Evolutionary conservation across 1,139 yeast genomes (phyloP).

Genomic region (Yamadazyma songkhlaensis): DNA sequence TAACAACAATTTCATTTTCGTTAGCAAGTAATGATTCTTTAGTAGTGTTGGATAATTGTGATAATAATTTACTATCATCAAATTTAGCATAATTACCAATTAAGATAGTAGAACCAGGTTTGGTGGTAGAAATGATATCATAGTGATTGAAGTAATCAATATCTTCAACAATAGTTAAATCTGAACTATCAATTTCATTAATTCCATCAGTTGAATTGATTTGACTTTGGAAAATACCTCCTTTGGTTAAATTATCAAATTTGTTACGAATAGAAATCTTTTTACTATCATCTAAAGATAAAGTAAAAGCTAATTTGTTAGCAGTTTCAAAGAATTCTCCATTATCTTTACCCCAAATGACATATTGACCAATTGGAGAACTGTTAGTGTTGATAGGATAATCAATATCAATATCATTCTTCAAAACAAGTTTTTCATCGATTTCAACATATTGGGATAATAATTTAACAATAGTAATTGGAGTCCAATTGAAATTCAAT

Average conservation of each 20-base stretch:
- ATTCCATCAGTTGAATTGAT: constrained; percentile 40
- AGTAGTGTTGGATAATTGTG: constrained; percentile 50
- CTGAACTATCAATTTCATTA: constrained; percentile 53
- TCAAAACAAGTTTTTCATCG: constrained; percentile 22
- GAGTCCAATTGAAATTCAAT: constrained; percentile 56
- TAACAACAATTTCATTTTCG: constrained; percentile 47
- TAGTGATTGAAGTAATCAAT: constrained; percentile 49
- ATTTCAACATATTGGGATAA: constrained; percentile 41
- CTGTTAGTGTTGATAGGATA: constrained; percentile 36
- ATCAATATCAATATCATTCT: constrained; percentile 6
- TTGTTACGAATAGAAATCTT: constrained; percentile 57
- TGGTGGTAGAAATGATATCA: constrained; percentile 62
- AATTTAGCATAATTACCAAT: constrained; percentile 26
- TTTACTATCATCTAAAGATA: constrained; percentile 62
- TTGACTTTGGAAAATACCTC: constrained; percentile 83
- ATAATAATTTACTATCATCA: constrained; percentile 38
- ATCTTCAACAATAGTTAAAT: constrained; percentile 64
- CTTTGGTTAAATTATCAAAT: constrained; percentile 67
- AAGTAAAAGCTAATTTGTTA: constrained; percentile 65
- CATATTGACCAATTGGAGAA: constrained; percentile 48
- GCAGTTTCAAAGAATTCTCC: constrained; percentile 55
- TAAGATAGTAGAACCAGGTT: constrained; percentile 54
- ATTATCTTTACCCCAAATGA: constrained; percentile 70
- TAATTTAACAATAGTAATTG: constrained; percentile 49
- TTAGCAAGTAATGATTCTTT: constrained; percentile 55